Conservation (phyloP, 176 grass and related monocot species). For the Triticum turgidum region DNA sequence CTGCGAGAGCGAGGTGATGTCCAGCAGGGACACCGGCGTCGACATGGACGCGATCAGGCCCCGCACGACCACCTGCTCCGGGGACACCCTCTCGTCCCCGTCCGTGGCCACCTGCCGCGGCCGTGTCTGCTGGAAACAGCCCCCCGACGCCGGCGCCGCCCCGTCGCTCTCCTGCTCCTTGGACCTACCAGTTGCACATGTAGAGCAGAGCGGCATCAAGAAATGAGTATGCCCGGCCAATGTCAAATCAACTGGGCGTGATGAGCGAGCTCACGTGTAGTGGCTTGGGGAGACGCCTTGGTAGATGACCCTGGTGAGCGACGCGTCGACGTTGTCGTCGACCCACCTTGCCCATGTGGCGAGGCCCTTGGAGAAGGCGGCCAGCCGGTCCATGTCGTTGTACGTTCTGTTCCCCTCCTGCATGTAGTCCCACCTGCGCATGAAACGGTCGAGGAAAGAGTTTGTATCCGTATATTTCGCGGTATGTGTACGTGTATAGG, state of each 20-base stretch:
- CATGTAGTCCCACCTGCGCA: conserved; percentile 58
- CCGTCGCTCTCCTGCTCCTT: conserved; percentile 16
- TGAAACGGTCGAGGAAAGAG: too few species aligned
- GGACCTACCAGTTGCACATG: background rate
- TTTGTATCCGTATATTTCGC: too few species aligned
- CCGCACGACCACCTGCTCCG: conserved; percentile 45
- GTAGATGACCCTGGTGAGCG: conserved; percentile 49
- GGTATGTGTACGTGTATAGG: too few species aligned
- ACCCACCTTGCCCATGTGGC: conserved; percentile 57
- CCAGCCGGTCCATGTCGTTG: conserved; percentile 51
- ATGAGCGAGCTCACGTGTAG: conserved; percentile 49
- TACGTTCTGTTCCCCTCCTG: conserved; percentile 33
- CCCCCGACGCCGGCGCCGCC: conserved; percentile 9
- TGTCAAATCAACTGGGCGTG: too few species aligned
- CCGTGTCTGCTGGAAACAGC: conserved; percentile 49
- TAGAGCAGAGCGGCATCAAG: too few species aligned
- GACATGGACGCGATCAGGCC: conserved; percentile 42
- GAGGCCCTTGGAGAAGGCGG: conserved; percentile 53
- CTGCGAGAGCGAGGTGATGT: conserved; percentile 71
- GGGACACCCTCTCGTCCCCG: conserved; percentile 3
- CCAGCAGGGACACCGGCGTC: conserved; percentile 57
- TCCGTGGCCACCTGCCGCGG: conserved; percentile 45
- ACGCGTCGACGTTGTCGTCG: conserved; percentile 37
- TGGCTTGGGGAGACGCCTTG: conserved; percentile 70
- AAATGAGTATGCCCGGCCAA: too few species aligned